A percentile compares a stretch with the other conserved stretches of the same genome.
phyloP scores from a whole-genome alignment of 1,284 basidiomycete species.

The Malassezia cuniculi region DNA sequence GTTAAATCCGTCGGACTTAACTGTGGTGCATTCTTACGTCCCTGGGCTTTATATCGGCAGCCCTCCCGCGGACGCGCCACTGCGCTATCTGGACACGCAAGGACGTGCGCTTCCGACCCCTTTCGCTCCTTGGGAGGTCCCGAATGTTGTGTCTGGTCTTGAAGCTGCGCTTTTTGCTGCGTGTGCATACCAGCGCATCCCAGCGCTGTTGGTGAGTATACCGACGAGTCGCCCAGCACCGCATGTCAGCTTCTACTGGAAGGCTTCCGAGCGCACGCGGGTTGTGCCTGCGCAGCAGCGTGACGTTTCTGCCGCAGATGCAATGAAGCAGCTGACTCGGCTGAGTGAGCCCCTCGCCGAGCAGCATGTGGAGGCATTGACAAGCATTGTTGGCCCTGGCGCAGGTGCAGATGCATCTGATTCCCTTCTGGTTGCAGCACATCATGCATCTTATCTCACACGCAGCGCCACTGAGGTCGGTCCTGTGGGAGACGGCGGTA shows the following conservation, averaged over 20 bases:
- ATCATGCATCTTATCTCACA: too few species aligned
- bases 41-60: not conserved
- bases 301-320: not conserved
- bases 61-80: not conserved
- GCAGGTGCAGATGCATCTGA: not conserved
- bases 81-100: not conserved
- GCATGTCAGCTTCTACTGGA: not conserved
- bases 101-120: not conserved
- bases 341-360: not conserved
- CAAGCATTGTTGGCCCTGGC: not conserved
- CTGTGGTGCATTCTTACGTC: slow-evolving; percentile 2
- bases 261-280: too few species aligned
- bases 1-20: slow-evolving; percentile 1
- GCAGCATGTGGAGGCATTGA: not conserved
- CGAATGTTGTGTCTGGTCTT: slow-evolving; percentile 6
- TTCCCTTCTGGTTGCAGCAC: not conserved
- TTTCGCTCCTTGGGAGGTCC: slow-evolving; percentile 6
- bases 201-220: slow-evolving; percentile 2
- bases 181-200: not conserved
- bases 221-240: not conserved
- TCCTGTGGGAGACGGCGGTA: slow-evolving; percentile 11
- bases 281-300: not conserved
- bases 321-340: not conserved
- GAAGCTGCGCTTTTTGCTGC: slow-evolving; percentile 4
- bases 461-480: too few species aligned